Evolutionary conservation across 768 basidiomycete species (phyloP), one percentile per base, ranked within the genome.

Genomic region (Strobilomyces confusus): DNA sequence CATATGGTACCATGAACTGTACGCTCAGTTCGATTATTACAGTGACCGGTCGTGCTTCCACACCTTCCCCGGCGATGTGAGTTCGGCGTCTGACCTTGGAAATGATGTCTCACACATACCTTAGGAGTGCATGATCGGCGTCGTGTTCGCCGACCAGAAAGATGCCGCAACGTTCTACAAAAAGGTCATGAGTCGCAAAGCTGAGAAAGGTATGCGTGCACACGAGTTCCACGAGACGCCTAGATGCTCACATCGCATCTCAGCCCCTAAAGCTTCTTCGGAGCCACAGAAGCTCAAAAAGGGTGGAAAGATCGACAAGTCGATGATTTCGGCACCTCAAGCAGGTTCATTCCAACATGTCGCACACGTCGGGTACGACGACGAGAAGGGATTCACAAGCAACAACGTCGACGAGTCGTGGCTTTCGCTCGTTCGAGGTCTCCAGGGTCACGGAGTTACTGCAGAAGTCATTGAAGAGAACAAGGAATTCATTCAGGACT

Each of bases 361-460:
- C 41, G 92, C 89, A 1, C 95, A 98, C 66, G 95, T 99, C 89
- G 95, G 94, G 13, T 97, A 87, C 68, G 90, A 97, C 62, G 68
- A 80, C 0, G 84, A 95, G 58, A 81, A 84, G 23, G 95, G 95
- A 3, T 98, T 92, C 69, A 87, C 85, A 0, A 89, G 87, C 1
- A 79, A 77, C 15, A 90, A 90, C 49, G 89, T 99, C 6, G 95
- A 99, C 69, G 83, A 90, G 1, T 90, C 87, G 5, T 98, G 95
- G 95, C 75, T 82, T 42, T 74, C 82, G 1, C 70, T 98, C 52
- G 75, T 98, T 3, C 76, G 73, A 9, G 75, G 81, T 53, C 77
- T 98, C 6, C 80, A 84, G 55, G 70, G 72, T 42, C 71, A 76
- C 8, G 93, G 93, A 0, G 70, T 98, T 44, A 77, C 80, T 44